Base-by-base conservation (phyloP, 441 rosid genomes). In the Melastoma candidum region DNA sequence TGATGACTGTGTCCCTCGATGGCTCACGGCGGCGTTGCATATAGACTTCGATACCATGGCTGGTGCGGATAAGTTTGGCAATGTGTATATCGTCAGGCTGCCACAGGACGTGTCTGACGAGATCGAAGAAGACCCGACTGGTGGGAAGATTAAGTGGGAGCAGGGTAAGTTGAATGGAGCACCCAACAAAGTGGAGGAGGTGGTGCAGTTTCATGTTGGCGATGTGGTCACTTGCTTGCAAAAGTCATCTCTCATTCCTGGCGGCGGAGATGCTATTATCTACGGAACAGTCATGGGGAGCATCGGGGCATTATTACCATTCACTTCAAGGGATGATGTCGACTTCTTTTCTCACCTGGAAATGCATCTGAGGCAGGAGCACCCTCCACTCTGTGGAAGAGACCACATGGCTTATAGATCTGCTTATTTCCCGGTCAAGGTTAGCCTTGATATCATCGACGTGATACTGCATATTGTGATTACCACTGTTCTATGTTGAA, bases 101-200 rank as follows among this genome's bases (percentile, higher is more conserved):
- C 83, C 95, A 3, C 98, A 92, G 75, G 97, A 92, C 66, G 84
- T 88, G 51, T 92, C 97, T 3, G 95, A 88, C 64, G 97, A 92
- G 74, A 82, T 87, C 50, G 95, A 92, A 67, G 98, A 92, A 69
- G 98, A 88, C 72, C 95, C 98, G 13, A 88, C 95, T 11, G 95
- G 95, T 24, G 94, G 97, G 62, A 92, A 84, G 73, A 85, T 92
- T 67, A 92, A 92, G 63, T 92, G 98, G 98, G 98, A 88, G 75
- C 95, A 88, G 62, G 97, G 98, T 61, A 92, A 75, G 73, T 87
- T 88, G 46, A 88, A 92, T 53, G 97, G 98, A 70, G 97, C 98
- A 24, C 95, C 95, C 2, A 82, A 88, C 80, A 92, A 92, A 77
- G 74, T 88, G 51, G 98, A 85, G 68, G 97, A 88, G 78, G 84